Evolutionary conservation across 257 asterid species (phyloP).

Genomic region (Echites panduratus): DNA sequence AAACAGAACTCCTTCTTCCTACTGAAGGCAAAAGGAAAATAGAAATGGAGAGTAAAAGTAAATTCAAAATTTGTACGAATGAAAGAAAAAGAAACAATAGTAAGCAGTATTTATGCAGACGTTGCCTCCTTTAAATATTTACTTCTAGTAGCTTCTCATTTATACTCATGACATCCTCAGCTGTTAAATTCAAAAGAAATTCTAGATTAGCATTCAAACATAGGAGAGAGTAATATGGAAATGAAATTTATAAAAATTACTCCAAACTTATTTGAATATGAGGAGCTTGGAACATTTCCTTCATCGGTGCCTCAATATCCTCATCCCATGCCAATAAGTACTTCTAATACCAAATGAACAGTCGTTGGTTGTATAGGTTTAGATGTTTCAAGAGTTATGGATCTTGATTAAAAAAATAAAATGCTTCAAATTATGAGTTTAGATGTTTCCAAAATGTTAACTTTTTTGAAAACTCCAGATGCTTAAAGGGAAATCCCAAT

Average conservation of each 20-base stretch:
- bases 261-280: slow-evolving; percentile 73
- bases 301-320: slow-evolving; percentile 80
- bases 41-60: not conserved
- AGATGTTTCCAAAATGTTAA: not conserved
- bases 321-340: slow-evolving; percentile 58
- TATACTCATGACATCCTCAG: not conserved
- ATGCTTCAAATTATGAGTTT: not conserved
- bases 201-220: not conserved
- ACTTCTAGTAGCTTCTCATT: not conserved
- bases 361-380: not conserved
- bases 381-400: not conserved
- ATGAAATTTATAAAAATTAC: not conserved
- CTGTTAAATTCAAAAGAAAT: not conserved
- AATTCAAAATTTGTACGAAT: not conserved
- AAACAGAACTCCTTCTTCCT: not conserved
- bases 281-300: slow-evolving; percentile 99
- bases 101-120: not conserved
- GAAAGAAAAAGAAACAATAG: not conserved
- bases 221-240: not conserved
- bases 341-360: slow-evolving; percentile 42
- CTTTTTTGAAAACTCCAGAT: too few relatives aligned
- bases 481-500: too few relatives aligned
- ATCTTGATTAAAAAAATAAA: not conserved
- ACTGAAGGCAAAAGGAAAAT: not conserved
- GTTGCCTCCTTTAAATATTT: not conserved